Evolutionary conservation across 192 early-diverging fungal species (phyloP).

Genomic region (Entophlyctis helioformis): DNA sequence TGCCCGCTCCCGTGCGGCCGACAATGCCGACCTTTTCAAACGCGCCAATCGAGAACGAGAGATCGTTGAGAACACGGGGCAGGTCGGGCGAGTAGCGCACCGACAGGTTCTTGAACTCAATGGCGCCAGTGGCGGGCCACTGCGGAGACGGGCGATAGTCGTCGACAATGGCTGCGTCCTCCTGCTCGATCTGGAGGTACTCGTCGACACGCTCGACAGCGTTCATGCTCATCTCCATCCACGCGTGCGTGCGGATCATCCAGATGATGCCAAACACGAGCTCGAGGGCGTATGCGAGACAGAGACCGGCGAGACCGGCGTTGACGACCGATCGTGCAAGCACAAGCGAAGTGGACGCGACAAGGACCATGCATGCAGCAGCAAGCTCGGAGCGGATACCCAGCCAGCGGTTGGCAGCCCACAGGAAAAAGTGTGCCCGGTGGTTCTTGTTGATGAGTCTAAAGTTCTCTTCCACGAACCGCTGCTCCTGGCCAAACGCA

Average conservation of each 20-base stretch:
- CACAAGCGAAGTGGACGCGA: too few species aligned
- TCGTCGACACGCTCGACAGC: conserved; percentile 75
- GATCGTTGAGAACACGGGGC: conserved; percentile 31
- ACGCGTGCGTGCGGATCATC: conserved; percentile 56
- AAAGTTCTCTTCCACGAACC: conserved; percentile 21
- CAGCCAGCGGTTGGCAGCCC: conserved; percentile 65
- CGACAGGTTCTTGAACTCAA: conserved; percentile 53
- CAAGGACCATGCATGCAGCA: conserved; percentile 64
- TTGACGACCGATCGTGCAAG: too few species aligned
- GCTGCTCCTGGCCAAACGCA: conserved; percentile 23
- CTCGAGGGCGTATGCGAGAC: conserved; percentile 71
- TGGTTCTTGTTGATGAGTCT: conserved; percentile 62
- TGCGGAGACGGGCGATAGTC: neutral
- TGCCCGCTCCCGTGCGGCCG: conserved; percentile 39
- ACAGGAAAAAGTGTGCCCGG: conserved; percentile 76
- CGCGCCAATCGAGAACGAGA: conserved; percentile 26
- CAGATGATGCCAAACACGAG: conserved; percentile 65
- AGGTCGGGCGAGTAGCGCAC: conserved; percentile 70
- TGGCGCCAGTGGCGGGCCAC: conserved; percentile 58
- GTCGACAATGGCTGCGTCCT: conserved; percentile 56
- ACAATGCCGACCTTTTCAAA: conserved; percentile 43
- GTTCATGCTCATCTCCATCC: conserved; percentile 62
- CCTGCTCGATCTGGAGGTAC: conserved; percentile 72
- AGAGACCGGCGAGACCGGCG: conserved; percentile 80
- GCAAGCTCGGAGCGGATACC: conserved; percentile 58